These are phyloP conservation scores for Amanita subjunquillea DNA, from an alignment of 768 basidiomycete genomes.

Conservation along the genomic window DNA sequence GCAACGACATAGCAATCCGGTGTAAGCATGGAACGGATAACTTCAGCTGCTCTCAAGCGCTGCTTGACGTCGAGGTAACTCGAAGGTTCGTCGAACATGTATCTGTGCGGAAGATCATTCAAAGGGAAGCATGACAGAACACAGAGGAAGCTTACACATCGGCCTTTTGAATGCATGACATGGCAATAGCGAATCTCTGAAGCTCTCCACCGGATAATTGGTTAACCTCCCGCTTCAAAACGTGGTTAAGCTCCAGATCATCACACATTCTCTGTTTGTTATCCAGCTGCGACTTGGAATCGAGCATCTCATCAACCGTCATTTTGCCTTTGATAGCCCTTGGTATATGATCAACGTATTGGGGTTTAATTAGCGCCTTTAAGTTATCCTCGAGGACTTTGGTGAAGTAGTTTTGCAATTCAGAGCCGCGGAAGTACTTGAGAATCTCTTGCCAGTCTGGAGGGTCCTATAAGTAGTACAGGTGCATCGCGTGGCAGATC, in stretches of 20 bases:
- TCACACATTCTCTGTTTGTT: slow-evolving; percentile 84
- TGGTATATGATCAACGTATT: slow-evolving; percentile 99
- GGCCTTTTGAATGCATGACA: slow-evolving; percentile 90
- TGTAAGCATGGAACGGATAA: slow-evolving; percentile 79
- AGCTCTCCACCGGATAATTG: slow-evolving; percentile 95
- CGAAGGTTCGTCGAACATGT: slow-evolving; percentile 99
- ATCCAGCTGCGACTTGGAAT: slow-evolving; percentile 78
- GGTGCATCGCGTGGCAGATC: not conserved
- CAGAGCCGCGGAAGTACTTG: slow-evolving; percentile 97
- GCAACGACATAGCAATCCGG: slow-evolving; percentile 90
- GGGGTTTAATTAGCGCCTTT: slow-evolving; percentile 98
- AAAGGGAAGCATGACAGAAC: slow-evolving; percentile 1
- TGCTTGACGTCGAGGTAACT: slow-evolving; percentile 97
- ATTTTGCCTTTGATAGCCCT: slow-evolving; percentile 85
- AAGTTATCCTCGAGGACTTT: slow-evolving; percentile 98
- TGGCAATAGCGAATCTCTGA: slow-evolving; percentile 96
- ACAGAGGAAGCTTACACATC: slow-evolving; percentile 64
- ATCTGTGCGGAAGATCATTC: slow-evolving; percentile 32
- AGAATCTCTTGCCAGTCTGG: slow-evolving; percentile 99
- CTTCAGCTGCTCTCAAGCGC: slow-evolving; percentile 88
- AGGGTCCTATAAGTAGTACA: slow-evolving; percentile 53
- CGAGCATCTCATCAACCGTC: slow-evolving; percentile 87
- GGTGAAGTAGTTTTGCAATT: slow-evolving; percentile 99
- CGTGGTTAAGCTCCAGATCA: slow-evolving; percentile 79
- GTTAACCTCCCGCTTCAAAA: slow-evolving; percentile 73